A percentile compares a stretch with the other conserved stretches of the same genome.
Evolutionary conservation across 2,329 filamentous ascomycete genomes (phyloP).

Genomic region (Fusarium tupiense): DNA sequence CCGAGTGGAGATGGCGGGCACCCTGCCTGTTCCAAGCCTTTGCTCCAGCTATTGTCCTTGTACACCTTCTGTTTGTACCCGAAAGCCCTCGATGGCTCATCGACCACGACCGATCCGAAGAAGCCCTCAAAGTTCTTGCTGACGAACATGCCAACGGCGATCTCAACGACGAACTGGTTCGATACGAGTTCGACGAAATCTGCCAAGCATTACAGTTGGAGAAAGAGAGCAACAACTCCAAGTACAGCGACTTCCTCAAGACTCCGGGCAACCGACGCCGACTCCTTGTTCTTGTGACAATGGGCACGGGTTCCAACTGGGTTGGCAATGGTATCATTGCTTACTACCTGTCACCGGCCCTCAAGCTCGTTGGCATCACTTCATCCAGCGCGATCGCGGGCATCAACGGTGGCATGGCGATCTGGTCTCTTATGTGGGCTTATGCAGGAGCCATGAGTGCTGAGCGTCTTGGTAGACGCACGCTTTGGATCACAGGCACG

Average conservation of each 20-base stretch:
- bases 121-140: slow-evolving; percentile 62
- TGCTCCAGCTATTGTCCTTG: slow-evolving; percentile 22
- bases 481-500: slow-evolving; percentile 23
- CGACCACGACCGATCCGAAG: slow-evolving; percentile 45
- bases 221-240: slow-evolving; percentile 58
- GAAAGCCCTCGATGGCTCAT: slow-evolving; percentile 52
- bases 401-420: slow-evolving; percentile 34
- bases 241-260: slow-evolving; percentile 67
- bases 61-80: slow-evolving; percentile 48
- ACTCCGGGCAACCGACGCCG: slow-evolving; percentile 72
- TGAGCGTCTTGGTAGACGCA: slow-evolving; percentile 18
- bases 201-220: slow-evolving; percentile 68
- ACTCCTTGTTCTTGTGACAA: slow-evolving; percentile 66
- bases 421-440: slow-evolving; percentile 28
- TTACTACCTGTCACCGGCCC: slow-evolving; percentile 70
- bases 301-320: slow-evolving; percentile 74
- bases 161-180: slow-evolving; percentile 64
- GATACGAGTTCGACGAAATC: slow-evolving; percentile 72
- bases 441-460: slow-evolving; percentile 21
- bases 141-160: slow-evolving; percentile 72
- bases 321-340: slow-evolving; percentile 71
- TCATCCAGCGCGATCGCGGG: slow-evolving; percentile 6
- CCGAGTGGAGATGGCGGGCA: slow-evolving; percentile 30
- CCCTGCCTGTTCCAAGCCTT: slow-evolving; percentile 31
- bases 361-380: slow-evolving; percentile 26